Conservation (phyloP, 345 rosid species). For the Pseudoturritis turrita region DNA sequence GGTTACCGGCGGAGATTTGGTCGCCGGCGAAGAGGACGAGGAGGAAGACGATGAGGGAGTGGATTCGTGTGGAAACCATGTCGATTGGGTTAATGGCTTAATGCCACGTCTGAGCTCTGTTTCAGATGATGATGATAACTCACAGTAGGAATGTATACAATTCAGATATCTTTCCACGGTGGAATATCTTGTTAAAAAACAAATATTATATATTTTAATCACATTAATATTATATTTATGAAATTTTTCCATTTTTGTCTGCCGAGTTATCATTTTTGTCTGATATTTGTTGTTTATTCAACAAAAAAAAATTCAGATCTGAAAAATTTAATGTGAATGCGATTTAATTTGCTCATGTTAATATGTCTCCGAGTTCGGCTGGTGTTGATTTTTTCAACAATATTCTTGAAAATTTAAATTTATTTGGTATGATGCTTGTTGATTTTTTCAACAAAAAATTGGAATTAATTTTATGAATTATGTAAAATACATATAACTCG, state of each 20-base stretch:
- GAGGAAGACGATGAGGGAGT: slow-evolving; percentile 5
- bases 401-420: too few species aligned
- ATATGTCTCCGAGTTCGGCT: too few species aligned
- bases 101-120: background rate
- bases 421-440: too few species aligned
- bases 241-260: too few species aligned
- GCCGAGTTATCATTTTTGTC: too few species aligned
- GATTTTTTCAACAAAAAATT: too few species aligned
- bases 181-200: background rate
- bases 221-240: background rate
- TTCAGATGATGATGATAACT: background rate
- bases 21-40: slow-evolving; percentile 7
- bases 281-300: too few species aligned
- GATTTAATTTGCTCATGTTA: too few species aligned
- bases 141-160: background rate
- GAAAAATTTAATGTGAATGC: too few species aligned
- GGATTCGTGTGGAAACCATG: slow-evolving; percentile 7
- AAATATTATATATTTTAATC: background rate
- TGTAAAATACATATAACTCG: background rate
- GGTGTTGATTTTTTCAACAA: too few species aligned
- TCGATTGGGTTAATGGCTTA: background rate
- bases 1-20: background rate
- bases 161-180: slow-evolving; percentile 8
- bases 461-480: too few species aligned
- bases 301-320: too few species aligned